Evolutionary conservation across 768 basidiomycete genomes (phyloP).

Genomic region (Suillus luteus): DNA sequence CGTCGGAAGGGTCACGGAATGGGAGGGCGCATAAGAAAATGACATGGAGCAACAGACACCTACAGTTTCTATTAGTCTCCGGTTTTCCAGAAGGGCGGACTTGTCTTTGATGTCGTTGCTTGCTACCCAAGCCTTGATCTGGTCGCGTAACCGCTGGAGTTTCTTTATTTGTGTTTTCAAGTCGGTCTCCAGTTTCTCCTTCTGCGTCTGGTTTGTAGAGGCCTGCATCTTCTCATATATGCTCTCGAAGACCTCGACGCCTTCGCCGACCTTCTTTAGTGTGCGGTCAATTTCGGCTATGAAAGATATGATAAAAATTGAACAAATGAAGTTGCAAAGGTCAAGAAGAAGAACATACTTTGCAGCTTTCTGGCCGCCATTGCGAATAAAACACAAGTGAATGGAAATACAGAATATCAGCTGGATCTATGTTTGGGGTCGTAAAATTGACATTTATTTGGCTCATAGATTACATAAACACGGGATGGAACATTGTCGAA

Average conservation of each 20-base stretch:
- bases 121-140: constrained; percentile 95
- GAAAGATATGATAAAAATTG: constrained; percentile 4
- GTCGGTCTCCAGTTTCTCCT: constrained; percentile 96
- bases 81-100: constrained; percentile 85
- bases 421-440: constrained; percentile 9
- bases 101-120: constrained; percentile 99
- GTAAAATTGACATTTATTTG: constrained; percentile 15
- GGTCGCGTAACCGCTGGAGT: constrained; percentile 79
- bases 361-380: constrained; percentile 94
- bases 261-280: constrained; percentile 94
- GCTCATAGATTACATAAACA: constrained; percentile 27
- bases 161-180: constrained; percentile 99
- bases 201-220: constrained; percentile 94
- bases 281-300: constrained; percentile 98
- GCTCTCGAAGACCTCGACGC: constrained; percentile 92
- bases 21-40: neutral
- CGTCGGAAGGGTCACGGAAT: constrained; percentile 18
- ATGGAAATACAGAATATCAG: constrained; percentile 14
- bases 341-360: constrained; percentile 46
- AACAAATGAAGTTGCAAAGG: neutral
- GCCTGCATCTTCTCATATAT: constrained; percentile 99
- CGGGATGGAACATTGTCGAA: neutral
- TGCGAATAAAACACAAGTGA: constrained; percentile 31
- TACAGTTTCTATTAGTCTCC: constrained; percentile 96
- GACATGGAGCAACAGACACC: constrained; percentile 31